Conservation (phyloP, 2,329 filamentous ascomycete species). For the Pseudocercospora fijiensis region DNA sequence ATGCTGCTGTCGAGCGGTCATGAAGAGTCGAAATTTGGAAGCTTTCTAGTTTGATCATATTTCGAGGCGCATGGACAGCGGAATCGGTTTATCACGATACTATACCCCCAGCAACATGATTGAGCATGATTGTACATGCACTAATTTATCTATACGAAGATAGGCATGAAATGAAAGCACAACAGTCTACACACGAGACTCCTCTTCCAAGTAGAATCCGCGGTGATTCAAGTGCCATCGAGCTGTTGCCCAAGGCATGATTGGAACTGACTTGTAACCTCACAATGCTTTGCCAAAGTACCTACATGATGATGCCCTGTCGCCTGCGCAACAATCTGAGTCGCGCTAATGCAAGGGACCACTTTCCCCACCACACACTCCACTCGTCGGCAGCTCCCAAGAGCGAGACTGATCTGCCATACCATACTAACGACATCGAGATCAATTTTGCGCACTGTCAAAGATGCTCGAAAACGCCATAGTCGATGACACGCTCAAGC, state of each 20-base stretch:
- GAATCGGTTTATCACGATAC: slow-evolving; percentile 4
- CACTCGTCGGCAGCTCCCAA: too few relatives aligned
- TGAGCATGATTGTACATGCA: slow-evolving; percentile 7
- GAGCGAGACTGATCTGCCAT: not conserved
- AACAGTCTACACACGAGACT: not conserved
- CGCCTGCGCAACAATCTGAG: not conserved
- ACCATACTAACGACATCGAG: not conserved
- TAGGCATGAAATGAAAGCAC: not conserved
- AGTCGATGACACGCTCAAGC: slow-evolving; percentile 51
- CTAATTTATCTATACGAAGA: not conserved
- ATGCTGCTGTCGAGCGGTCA: slow-evolving; percentile 2
- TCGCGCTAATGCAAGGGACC: slow-evolving; percentile 7
- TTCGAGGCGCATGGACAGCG: not conserved
- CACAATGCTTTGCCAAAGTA: not conserved
- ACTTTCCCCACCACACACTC: not conserved
- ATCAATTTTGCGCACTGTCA: not conserved
- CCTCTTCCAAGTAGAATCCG: not conserved
- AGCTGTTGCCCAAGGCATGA: not conserved
- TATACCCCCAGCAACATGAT: slow-evolving; percentile 4
- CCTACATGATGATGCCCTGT: not conserved
- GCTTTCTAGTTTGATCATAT: not conserved
- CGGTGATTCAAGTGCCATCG: not conserved
- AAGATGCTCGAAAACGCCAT: slow-evolving; percentile 34
- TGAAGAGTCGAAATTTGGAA: not conserved
- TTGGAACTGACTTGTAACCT: not conserved